Conservation (phyloP, 2,329 filamentous ascomycete species). For the Botryosphaeria dothidea region DNA sequence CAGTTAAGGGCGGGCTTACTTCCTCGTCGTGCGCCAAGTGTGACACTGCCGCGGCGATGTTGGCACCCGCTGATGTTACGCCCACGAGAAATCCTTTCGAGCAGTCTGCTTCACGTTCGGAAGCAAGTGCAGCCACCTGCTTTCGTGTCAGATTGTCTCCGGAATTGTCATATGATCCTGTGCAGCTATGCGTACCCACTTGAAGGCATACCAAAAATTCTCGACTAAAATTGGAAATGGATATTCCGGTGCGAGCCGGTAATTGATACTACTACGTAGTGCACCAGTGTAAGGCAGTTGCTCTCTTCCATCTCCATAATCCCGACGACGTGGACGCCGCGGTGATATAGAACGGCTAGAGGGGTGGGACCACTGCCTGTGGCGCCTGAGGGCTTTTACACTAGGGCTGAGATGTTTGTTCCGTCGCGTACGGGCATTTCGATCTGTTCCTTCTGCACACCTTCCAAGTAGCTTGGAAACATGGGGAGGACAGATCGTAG, state of each 20-base stretch:
- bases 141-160: neutral
- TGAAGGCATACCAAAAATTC: constrained; percentile 38
- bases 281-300: constrained; percentile 39
- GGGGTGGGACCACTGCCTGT: constrained; percentile 5
- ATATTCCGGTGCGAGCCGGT: constrained; percentile 61
- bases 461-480: neutral
- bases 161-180: neutral
- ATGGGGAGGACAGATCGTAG: neutral
- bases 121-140: constrained; percentile 21
- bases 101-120: constrained; percentile 20
- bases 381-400: neutral
- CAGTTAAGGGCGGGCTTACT: constrained; percentile 24
- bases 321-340: constrained; percentile 25
- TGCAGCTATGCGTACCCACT: constrained; percentile 21
- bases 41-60: constrained; percentile 22
- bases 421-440: neutral
- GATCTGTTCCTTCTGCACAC: neutral
- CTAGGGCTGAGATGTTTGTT: neutral
- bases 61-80: constrained; percentile 24
- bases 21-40: constrained; percentile 25
- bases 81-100: constrained; percentile 24
- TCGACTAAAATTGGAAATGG: constrained; percentile 65
- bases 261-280: constrained; percentile 60
- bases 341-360: constrained; percentile 25
- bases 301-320: constrained; percentile 20